Base-by-base conservation (phyloP, 2,329 filamentous ascomycete genomes). In the Aureobasidium uvarum region DNA sequence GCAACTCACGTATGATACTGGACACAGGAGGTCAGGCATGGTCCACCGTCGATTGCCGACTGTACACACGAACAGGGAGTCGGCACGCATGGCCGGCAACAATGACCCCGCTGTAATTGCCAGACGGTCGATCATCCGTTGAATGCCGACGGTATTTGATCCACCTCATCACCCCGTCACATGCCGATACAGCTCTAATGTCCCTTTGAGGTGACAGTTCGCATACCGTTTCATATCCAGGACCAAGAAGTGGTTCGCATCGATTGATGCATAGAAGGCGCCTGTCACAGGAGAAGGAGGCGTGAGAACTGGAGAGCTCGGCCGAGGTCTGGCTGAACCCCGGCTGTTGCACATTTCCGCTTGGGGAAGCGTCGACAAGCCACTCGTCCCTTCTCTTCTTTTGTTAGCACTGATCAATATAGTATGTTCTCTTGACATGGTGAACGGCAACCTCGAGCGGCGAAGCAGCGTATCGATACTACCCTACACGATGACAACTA, bases 31-130 rank as follows among this genome's bases (percentile, higher is more conserved):
- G 48, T 51, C 23, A 28, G 28, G 48, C 25, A 3, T 8, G 7
- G 18, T 10, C 18, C 54, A n/a, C 54, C 54, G 54, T 58, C 54
- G 11, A 20, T 31, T n/a, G 39, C 54, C 54, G 54, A 45, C 6
- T 11, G 31, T 54, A 31, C 20, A 31, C 39, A 33, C 38, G 20
- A 58, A 39, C 18, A 39, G 8, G 2, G 20, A 11, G 14, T 20
- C 52, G 52, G 52, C 36, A 41, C 52, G 23, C 36, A 10, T 28
- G 39, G 20, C 20, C 51, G 51, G 51, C 51, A 55, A 31, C 13
- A 28, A 25, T 33, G 33, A 51, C 52, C 52, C 52, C 52, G 52
- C 52, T 41, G 31, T 23, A 20, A 1, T n/a, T 16, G 31, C 33
- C 20, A 23, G 31, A 25, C 13, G 3, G 20, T 48, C 4, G 25